Evolutionary conservation across 169 alveolate species (phyloP).

Genomic region (Eimeria tenella): DNA sequence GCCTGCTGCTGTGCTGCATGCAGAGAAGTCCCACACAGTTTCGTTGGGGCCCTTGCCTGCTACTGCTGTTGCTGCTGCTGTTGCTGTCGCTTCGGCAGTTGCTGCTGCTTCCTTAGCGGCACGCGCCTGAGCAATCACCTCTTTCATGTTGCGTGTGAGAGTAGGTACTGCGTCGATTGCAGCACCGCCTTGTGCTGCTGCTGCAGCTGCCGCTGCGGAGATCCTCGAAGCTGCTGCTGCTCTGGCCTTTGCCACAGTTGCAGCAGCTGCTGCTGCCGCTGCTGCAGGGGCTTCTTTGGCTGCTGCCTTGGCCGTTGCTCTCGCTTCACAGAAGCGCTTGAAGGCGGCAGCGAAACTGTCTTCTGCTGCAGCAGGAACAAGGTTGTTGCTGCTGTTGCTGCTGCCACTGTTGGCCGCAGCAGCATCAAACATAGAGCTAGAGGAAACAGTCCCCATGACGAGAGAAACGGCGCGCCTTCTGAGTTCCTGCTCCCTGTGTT

Average conservation of each 20-base stretch:
- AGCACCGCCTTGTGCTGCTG: not conserved
- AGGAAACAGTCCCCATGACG: not conserved
- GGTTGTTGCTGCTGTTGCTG: slow-evolving; percentile 16
- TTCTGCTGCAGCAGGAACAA: not conserved
- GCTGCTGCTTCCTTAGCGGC: not conserved
- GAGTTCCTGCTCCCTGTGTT: not conserved
- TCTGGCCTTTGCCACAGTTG: not conserved
- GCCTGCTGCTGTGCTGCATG: slow-evolving; percentile 24
- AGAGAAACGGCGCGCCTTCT: slow-evolving; percentile 6
- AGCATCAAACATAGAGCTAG: not conserved
- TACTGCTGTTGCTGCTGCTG: slow-evolving; percentile 25
- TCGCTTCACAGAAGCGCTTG: slow-evolving; percentile 47
- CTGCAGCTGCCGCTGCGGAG: not conserved
- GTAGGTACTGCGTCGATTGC: not conserved
- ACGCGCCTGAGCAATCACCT: slow-evolving; percentile 7
- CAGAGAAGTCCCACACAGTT: slow-evolving; percentile 3
- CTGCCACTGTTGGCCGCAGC: not conserved
- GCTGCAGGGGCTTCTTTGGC: not conserved
- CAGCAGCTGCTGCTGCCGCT: slow-evolving; percentile 22
- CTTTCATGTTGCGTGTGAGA: slow-evolving; percentile 5
- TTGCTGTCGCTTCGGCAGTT: not conserved
- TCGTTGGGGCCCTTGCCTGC: not conserved
- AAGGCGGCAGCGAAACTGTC: slow-evolving; percentile 20
- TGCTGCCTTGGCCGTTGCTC: slow-evolving; percentile 25
- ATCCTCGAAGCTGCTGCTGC: too few species aligned